Evolutionary conservation across 441 rosid species (phyloP).

Genomic region (Flueggea neowawraea): DNA sequence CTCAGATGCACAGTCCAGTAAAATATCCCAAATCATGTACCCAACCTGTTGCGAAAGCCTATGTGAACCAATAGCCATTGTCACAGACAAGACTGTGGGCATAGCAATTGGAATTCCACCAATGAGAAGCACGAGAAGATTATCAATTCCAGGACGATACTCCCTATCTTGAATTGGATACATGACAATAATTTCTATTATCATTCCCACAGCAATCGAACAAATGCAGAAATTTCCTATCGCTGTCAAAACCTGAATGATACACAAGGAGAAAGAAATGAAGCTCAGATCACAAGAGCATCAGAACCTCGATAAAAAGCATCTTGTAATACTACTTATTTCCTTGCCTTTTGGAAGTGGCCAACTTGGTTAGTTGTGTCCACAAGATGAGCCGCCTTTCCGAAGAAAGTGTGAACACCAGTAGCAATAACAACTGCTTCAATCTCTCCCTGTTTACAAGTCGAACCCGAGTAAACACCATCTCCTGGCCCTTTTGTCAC

Average conservation of each 20-base stretch:
- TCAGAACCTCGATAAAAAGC: slow-evolving; percentile 4
- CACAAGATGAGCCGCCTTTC: slow-evolving; percentile 97
- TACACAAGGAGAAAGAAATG: slow-evolving; percentile 4
- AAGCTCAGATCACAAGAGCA: slow-evolving; percentile 4
- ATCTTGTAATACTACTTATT: neutral
- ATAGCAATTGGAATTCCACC: slow-evolving; percentile 99
- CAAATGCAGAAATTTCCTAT: slow-evolving; percentile 98
- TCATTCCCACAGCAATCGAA: slow-evolving; percentile 90
- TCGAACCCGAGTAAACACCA: slow-evolving; percentile 94
- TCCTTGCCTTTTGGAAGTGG: slow-evolving; percentile 87
- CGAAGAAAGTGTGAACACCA: slow-evolving; percentile 93
- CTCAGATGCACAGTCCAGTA: slow-evolving; percentile 3
- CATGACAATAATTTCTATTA: slow-evolving; percentile 91
- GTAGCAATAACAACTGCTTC: slow-evolving; percentile 96
- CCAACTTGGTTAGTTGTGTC: slow-evolving; percentile 97
- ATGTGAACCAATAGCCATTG: slow-evolving; percentile 98
- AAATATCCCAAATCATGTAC: slow-evolving; percentile 7
- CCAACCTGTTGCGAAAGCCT: slow-evolving; percentile 89
- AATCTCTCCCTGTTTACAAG: slow-evolving; percentile 96
- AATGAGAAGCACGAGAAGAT: slow-evolving; percentile 91
- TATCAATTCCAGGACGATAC: slow-evolving; percentile 95
- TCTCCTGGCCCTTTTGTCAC: slow-evolving; percentile 96
- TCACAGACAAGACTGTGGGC: slow-evolving; percentile 96
- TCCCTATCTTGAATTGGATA: slow-evolving; percentile 87
- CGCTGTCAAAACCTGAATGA: slow-evolving; percentile 84